A percentile compares a stretch with the other conserved stretches of the same genome.
These are phyloP conservation scores for Hemisphaericaspora xylofermentans DNA, from an alignment of 1,139 yeast species.

Conservation along the genomic window DNA sequence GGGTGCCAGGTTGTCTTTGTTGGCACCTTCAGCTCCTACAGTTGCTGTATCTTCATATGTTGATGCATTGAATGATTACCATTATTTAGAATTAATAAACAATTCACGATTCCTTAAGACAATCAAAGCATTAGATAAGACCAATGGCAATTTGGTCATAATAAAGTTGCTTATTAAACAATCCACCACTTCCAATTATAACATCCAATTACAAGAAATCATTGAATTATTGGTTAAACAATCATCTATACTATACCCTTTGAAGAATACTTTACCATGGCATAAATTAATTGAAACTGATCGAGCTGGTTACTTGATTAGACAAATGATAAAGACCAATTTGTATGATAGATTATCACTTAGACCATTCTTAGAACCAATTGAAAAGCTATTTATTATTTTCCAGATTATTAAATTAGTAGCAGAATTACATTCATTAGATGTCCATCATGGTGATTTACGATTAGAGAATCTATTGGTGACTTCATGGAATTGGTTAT, in stretches of 20 bases:
- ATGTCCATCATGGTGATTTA: conserved; percentile 83
- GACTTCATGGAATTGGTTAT: conserved; percentile 87
- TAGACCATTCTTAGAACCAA: conserved; percentile 78
- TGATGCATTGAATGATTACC: conserved; percentile 70
- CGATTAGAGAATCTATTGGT: conserved; percentile 86
- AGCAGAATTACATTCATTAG: conserved; percentile 58
- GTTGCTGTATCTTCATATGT: conserved; percentile 90
- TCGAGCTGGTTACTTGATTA: conserved; percentile 83
- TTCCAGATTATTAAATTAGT: conserved; percentile 72
- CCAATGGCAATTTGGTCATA: conserved; percentile 62
- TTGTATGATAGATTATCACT: conserved; percentile 84
- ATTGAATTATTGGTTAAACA: conserved; percentile 36
- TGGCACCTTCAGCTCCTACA: conserved; percentile 90
- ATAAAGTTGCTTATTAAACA: conserved; percentile 86
- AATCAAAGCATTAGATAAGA: conserved; percentile 66
- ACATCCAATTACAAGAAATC: conserved; percentile 32
- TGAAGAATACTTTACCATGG: conserved; percentile 71
- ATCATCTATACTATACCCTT: conserved; percentile 41
- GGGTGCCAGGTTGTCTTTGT: conserved; percentile 84
- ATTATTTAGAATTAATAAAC: conserved; percentile 68
- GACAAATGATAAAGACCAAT: conserved; percentile 78
- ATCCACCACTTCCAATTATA: conserved; percentile 37
- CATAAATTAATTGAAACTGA: conserved; percentile 79
- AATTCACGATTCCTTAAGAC: conserved; percentile 86
- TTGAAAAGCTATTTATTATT: conserved; percentile 81